These are phyloP conservation scores for Suhomyces terraborum DNA, from an alignment of 1,139 yeast genomes.

Conservation along the genomic window DNA sequence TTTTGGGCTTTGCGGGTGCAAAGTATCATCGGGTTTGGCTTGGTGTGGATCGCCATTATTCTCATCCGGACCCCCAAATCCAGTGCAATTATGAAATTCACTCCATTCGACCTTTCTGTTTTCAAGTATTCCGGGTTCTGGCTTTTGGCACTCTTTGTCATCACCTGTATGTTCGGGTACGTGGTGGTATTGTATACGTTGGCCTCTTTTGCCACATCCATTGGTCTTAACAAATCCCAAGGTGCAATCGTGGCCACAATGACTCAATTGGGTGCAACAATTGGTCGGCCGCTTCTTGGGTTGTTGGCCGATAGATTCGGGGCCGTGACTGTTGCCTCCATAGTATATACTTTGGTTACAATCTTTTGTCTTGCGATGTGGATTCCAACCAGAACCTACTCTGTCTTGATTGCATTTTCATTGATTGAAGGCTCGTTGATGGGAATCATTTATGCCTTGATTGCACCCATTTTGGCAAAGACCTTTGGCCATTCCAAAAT, in stretches of 20 bases:
- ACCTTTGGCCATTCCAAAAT: conserved; percentile 48
- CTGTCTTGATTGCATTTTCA: conserved; percentile 51
- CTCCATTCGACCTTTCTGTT: conserved; percentile 26
- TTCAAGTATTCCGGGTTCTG: conserved; percentile 32
- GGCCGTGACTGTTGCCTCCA: conserved; percentile 42
- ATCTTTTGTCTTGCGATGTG: conserved; percentile 54
- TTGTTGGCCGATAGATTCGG: conserved; percentile 48
- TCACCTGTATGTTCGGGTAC: conserved; percentile 41
- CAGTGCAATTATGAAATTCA: conserved; percentile 24
- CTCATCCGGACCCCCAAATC: conserved; percentile 28
- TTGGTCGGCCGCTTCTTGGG: conserved; percentile 50
- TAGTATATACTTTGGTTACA: conserved; percentile 37
- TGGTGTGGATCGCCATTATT: conserved; percentile 27
- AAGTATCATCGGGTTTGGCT: conserved; percentile 31
- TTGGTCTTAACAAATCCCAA: conserved; percentile 31
- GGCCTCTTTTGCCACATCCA: conserved; percentile 32
- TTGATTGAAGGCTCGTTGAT: conserved; percentile 50
- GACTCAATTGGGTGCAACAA: conserved; percentile 43
- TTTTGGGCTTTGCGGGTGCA: conserved; percentile 48
- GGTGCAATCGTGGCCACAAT: conserved; percentile 56
- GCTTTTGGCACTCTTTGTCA: conserved; percentile 28
- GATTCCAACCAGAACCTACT: conserved; percentile 59
- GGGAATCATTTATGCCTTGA: conserved; percentile 46
- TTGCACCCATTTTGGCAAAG: conserved; percentile 30
- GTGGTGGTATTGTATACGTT: conserved; percentile 40